phyloP scores from a whole-genome alignment of 106 monocot species.

The Acanthochlamys bracteata region DNA sequence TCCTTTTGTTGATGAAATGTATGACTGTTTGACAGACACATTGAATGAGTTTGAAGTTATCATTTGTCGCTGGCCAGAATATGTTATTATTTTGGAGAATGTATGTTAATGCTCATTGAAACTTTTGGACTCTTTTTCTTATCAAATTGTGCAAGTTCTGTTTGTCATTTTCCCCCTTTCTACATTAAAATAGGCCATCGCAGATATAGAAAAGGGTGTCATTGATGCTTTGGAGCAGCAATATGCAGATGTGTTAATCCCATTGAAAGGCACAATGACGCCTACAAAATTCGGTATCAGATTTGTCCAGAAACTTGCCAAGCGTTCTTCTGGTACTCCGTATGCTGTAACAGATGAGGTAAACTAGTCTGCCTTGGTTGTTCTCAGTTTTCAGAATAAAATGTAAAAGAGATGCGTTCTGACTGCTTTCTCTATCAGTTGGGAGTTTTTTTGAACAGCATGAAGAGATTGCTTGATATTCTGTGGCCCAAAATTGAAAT shows the following conservation, averaged over 20 bases:
- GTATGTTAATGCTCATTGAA: constrained; percentile 21
- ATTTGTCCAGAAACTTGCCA: constrained; percentile 86
- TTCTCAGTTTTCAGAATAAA: not conserved
- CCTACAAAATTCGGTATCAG: constrained; percentile 97
- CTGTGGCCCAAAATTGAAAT: constrained; percentile 68
- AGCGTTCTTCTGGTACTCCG: constrained; percentile 50
- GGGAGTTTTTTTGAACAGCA: constrained; percentile 80
- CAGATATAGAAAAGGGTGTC: constrained; percentile 93
- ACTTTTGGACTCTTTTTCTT: too few species aligned
- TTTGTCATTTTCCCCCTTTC: too few species aligned
- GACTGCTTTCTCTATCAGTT: constrained; percentile 35
- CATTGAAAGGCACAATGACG: constrained; percentile 66
- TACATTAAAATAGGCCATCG: constrained; percentile 61
- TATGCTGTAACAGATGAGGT: constrained; percentile 82
- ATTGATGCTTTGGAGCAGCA: constrained; percentile 84
- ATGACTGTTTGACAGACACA: constrained; percentile 62
- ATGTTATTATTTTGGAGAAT: constrained; percentile 77
- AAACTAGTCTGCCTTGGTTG: not conserved
- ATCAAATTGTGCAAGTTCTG: too few species aligned
- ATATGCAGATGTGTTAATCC: constrained; percentile 80
- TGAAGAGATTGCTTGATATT: constrained; percentile 91
- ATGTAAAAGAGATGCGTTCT: not conserved
- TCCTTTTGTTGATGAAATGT: constrained; percentile 97
- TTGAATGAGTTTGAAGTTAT: constrained; percentile 90
- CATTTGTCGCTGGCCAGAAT: constrained; percentile 95